Conservation (phyloP, 116 monocot genomes). For the Phalaenopsis hybrid region DNA sequence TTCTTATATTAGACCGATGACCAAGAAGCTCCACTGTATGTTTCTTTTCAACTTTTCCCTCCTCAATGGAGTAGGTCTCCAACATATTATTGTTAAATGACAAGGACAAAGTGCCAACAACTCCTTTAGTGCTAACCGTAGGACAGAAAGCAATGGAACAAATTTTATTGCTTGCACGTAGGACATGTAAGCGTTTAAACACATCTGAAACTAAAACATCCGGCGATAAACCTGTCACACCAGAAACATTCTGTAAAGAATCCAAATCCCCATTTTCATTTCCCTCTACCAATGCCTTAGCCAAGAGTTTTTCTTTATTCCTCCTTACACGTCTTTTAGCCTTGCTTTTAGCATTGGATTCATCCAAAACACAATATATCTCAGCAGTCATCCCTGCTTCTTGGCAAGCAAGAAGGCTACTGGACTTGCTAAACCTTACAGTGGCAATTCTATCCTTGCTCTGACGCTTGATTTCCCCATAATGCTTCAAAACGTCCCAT, state of each 20-base stretch:
- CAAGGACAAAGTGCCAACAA: constrained; percentile 55
- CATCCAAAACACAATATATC: constrained; percentile 64
- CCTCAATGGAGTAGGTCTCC: constrained; percentile 64
- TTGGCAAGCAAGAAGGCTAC: constrained; percentile 76
- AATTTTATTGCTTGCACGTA: constrained; percentile 70
- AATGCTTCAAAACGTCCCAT: constrained; percentile 79
- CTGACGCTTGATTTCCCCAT: constrained; percentile 73
- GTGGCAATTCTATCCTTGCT: constrained; percentile 53
- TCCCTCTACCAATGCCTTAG: constrained; percentile 30
- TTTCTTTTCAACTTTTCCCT: constrained; percentile 36
- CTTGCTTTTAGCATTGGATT: constrained; percentile 50
- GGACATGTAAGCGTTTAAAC: constrained; percentile 55
- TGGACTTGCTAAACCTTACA: constrained; percentile 57
- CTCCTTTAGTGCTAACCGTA: constrained; percentile 29
- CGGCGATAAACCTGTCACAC: constrained; percentile 5
- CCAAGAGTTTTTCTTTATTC: constrained; percentile 68
- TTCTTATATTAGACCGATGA: constrained; percentile 86
- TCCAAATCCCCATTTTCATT: constrained; percentile 28
- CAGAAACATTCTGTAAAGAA: constrained; percentile 3
- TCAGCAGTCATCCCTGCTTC: constrained; percentile 83
- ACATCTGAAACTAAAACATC: constrained; percentile 60
- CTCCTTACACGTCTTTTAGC: constrained; percentile 67
- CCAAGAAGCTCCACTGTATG: constrained; percentile 75
- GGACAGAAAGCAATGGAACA: constrained; percentile 79
- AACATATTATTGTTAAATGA: constrained; percentile 84